Conservation (phyloP, 2,329 filamentous ascomycete genomes). For the Sphaerulina vaccinii region DNA sequence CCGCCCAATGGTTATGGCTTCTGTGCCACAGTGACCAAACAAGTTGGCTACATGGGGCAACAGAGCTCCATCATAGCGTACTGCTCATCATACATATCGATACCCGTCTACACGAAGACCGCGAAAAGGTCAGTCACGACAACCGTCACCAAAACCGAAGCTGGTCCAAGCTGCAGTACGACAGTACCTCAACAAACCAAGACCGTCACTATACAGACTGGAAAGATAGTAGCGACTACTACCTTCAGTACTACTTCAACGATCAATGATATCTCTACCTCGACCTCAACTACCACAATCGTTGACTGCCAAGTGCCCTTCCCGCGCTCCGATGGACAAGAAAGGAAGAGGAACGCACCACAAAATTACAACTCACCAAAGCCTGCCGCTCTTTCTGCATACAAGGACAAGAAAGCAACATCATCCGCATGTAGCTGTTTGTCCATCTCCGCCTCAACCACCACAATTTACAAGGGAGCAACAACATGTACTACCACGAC, state of each 20-base stretch:
- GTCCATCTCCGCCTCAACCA: background rate
- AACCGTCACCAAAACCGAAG: background rate
- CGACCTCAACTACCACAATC: background rate
- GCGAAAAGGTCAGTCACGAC: background rate
- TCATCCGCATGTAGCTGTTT: slow-evolving; percentile 5
- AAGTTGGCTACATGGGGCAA: background rate
- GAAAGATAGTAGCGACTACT: background rate
- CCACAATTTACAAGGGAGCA: background rate
- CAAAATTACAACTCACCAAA: background rate
- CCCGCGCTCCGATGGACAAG: background rate
- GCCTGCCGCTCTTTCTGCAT: background rate
- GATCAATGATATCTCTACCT: background rate
- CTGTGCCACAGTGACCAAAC: background rate
- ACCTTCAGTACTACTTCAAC: slow-evolving; percentile 1
- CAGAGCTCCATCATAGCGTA: background rate
- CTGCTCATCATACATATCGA: slow-evolving; percentile 1
- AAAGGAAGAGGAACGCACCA: background rate
- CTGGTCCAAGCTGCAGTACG: background rate
- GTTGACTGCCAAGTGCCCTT: slow-evolving; percentile 2
- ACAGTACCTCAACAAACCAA: slow-evolving; percentile 1
- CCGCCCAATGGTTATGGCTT: slow-evolving; percentile 3
- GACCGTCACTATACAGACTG: background rate
- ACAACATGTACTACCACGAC: background rate
- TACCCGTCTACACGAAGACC: background rate
- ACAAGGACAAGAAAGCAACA: background rate